Base-by-base conservation (phyloP, 331 rosid genomes). In the Arachis monticola region DNA sequence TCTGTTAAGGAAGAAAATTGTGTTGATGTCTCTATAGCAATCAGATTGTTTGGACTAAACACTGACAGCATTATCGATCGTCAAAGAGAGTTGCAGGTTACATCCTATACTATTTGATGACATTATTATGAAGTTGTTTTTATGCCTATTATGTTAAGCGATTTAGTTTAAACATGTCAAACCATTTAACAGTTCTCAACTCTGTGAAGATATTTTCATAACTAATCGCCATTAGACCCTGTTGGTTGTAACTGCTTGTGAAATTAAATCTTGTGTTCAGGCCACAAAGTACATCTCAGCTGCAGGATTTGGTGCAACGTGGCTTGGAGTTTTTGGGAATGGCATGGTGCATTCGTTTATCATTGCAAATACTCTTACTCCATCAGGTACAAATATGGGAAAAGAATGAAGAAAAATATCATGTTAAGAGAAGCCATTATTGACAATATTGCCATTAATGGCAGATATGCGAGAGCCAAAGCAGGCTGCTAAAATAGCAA, bases 281-380 rank as follows among this genome's bases (percentile, higher is more conserved):
- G 92, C 97, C 74, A 92, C 87, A 88, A 90, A 92, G 76, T 86
- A 86, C 90, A 88, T 95, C 79, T 92, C 97, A 32, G 91, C 86
- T 74, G 99, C 96, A 67, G 97, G 97, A 75, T 95, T 95, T 88
- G 97, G 99, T 38, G 99, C 99, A 58, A 84, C 72, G 81, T 85
- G 91, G 85, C 97, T 95, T 57, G 99, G 90, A 59, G 83, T 90
- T 78, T 95, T 92, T 80, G 88, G 90, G 74, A 95, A 95, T 86
- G 97, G 99, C 79, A 88, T 82, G 93, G 97, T 95, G 85, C 97
- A 92, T 77, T 90, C 97, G 63, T 95, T 95, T 80, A 92, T 95
- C 66, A 72, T 82, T 85, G 99, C 99, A 6, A 85, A 84, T 11
- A 95, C 99, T 2, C 85, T 95, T 57, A 62, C 65, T 77, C 86